These are phyloP conservation scores for Trichophyton simii DNA, from an alignment of 2,329 filamentous ascomycete genomes.

Conservation along the genomic window DNA sequence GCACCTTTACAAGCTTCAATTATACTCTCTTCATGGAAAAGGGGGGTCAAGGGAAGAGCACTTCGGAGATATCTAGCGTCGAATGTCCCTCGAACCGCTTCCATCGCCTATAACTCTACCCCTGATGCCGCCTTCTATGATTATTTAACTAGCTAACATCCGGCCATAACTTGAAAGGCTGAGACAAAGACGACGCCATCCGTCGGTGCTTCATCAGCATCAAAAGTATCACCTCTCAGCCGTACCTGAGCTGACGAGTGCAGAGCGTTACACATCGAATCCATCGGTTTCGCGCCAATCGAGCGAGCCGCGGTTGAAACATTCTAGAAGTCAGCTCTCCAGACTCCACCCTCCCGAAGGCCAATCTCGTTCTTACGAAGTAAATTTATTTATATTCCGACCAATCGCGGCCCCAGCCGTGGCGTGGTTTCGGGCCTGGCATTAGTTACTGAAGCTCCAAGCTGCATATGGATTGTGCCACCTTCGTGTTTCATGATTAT, in stretches of 20 bases:
- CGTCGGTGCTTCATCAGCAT: too few relatives aligned
- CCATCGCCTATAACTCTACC: too few relatives aligned
- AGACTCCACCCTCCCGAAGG: neutral
- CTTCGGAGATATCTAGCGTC: too few relatives aligned
- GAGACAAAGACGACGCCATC: too few relatives aligned
- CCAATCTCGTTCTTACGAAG: neutral
- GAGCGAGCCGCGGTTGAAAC: neutral
- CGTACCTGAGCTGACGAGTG: neutral
- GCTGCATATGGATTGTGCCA: neutral
- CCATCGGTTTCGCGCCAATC: neutral
- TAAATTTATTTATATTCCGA: neutral
- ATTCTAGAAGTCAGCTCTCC: neutral
- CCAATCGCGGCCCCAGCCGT: neutral
- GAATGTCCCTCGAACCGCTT: too few relatives aligned
- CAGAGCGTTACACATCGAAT: neutral
- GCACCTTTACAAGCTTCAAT: too few relatives aligned
- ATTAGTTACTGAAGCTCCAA: neutral
- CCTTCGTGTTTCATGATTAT: neutral
- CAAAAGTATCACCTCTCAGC: neutral
- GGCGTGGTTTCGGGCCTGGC: neutral
- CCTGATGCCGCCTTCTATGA: too few relatives aligned
- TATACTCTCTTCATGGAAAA: too few relatives aligned
- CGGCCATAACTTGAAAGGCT: too few relatives aligned
- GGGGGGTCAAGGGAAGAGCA: too few relatives aligned
- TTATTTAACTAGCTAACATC: too few relatives aligned